These are phyloP conservation scores for Hericium erinaceus DNA, from an alignment of 768 basidiomycete genomes.

Conservation along the genomic window DNA sequence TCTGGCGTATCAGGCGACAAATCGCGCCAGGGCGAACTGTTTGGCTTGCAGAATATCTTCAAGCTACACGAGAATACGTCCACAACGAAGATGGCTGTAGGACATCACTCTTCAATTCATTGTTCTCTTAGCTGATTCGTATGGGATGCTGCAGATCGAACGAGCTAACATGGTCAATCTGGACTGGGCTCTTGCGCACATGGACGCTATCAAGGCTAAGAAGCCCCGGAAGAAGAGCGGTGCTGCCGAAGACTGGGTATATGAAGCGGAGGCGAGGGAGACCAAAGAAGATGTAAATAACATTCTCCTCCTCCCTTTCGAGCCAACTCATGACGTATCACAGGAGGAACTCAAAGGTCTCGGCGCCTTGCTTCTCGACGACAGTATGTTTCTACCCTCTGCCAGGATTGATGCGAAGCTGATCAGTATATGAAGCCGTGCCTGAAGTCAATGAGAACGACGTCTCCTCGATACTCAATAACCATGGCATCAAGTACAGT, in stretches of 20 bases:
- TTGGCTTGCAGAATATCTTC: constrained; percentile 83
- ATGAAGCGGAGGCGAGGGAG: constrained; percentile 38
- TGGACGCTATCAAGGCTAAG: constrained; percentile 30
- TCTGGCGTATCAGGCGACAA: constrained; percentile 76
- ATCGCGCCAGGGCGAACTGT: constrained; percentile 69
- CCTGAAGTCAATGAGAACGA: constrained; percentile 35
- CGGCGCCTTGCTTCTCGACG: constrained; percentile 39
- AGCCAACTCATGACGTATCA: constrained; percentile 2
- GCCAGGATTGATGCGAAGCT: constrained; percentile 20
- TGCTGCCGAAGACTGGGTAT: constrained; percentile 27
- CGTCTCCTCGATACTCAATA: constrained; percentile 45
- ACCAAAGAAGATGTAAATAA: constrained; percentile 22
- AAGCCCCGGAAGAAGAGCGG: constrained; percentile 23
- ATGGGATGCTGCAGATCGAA: constrained; percentile 49
- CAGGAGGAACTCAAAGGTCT: constrained; percentile 44
- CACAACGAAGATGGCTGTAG: constrained; percentile 66
- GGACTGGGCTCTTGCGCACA: constrained; percentile 72
- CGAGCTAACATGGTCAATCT: constrained; percentile 62
- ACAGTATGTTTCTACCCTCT: constrained; percentile 6
- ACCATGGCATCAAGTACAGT: constrained; percentile 59
- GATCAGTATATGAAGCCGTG: constrained; percentile 14
- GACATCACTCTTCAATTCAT: constrained; percentile 13
- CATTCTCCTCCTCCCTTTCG: too few relatives aligned
- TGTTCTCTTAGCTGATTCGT: not conserved
- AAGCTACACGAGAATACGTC: constrained; percentile 59